These are phyloP conservation scores for Halophytophthora polymorphica DNA, from an alignment of 352 stramenopile genomes.

Conservation along the genomic window DNA sequence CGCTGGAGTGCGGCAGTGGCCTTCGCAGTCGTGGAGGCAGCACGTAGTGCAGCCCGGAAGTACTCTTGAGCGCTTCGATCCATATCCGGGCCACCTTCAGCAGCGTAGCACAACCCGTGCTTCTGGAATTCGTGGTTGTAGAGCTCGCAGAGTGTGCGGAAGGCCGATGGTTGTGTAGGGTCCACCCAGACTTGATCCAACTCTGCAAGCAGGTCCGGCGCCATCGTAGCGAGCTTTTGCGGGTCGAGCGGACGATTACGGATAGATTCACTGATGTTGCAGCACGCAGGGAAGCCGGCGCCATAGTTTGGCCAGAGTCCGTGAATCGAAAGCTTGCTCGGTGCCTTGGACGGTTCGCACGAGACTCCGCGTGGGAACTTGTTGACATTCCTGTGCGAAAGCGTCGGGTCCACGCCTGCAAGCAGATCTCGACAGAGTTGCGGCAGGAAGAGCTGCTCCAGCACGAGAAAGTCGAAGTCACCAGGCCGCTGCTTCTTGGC, in stretches of 20 bases:
- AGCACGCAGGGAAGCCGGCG: constrained; percentile 37
- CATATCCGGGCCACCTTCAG: constrained; percentile 33
- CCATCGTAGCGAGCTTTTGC: constrained; percentile 20
- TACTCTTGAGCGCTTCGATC: constrained; percentile 26
- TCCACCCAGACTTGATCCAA: constrained; percentile 46
- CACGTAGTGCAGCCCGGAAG: constrained; percentile 27
- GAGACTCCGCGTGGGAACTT: constrained; percentile 38
- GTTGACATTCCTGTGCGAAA: constrained; percentile 51
- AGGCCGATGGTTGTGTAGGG: constrained; percentile 34
- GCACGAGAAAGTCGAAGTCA: constrained; percentile 52
- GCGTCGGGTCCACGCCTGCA: constrained; percentile 40
- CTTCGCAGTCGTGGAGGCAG: constrained; percentile 13
- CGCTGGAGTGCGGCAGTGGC: constrained; percentile 27
- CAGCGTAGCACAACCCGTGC: constrained; percentile 77
- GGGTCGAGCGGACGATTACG: constrained; percentile 37
- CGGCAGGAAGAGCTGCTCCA: constrained; percentile 54
- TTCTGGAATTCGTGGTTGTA: constrained; percentile 91
- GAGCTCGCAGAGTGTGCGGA: constrained; percentile 61
- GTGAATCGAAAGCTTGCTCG: constrained; percentile 43
- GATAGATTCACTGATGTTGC: constrained; percentile 33
- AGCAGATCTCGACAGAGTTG: constrained; percentile 57
- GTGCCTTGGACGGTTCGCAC: constrained; percentile 23
- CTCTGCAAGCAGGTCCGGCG: constrained; percentile 25
- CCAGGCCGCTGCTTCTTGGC: constrained; percentile 35
- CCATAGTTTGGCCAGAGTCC: constrained; percentile 56